Evolutionary conservation across 2,329 filamentous ascomycete genomes (phyloP), one percentile per base, ranked within the genome.

Genomic region (Aschersonia sp.): DNA sequence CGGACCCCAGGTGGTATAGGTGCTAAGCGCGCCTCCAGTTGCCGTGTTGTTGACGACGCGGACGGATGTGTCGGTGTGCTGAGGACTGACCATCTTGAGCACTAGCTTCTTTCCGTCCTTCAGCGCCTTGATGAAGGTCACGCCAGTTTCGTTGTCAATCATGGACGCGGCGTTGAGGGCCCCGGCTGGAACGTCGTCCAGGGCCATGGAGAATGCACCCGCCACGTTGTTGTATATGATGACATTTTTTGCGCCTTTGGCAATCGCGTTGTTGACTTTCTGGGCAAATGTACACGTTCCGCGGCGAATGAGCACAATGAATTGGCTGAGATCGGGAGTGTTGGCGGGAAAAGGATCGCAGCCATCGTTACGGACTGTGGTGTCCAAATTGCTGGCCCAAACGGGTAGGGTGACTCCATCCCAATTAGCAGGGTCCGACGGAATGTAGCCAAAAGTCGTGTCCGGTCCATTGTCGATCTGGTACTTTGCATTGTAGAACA

Each of bases 291-390:
- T 68, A 58, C 79, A 83, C 6, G 62, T 70, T 45, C 78, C 78
- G 30, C 77, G 72, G 44, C 75, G 74, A 40, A 84, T 65, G 6
- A 84, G 70, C 3, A 80, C 77, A 40, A 84, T 72, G 45, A 73
- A 66, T 30, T 65, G 65, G 43, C 72, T 72, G 12, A 85, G 65
- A 53, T 82, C 73, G 1, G 78, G 75, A 0, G 74, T 78, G 50
- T 67, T 64, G 10, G 62, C 67, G 2, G 77, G 74, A 40, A 73
- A 69, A 5, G 72, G 59, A 2, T 66, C 57, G 55, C 80, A 84
- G 9, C 65, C 77, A 51, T 75, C 70, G 40, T 71, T 65, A 0
- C 63, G 52, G 31, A 72, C 65, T 2, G 66, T 65, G 10, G 69
- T 68, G 59, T 82, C 66, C 51, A 69, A 68, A 55, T 62, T 73